phyloP scores from a whole-genome alignment of 2,329 filamentous ascomycete genomes.

The Akanthomyces uredinophilus region DNA sequence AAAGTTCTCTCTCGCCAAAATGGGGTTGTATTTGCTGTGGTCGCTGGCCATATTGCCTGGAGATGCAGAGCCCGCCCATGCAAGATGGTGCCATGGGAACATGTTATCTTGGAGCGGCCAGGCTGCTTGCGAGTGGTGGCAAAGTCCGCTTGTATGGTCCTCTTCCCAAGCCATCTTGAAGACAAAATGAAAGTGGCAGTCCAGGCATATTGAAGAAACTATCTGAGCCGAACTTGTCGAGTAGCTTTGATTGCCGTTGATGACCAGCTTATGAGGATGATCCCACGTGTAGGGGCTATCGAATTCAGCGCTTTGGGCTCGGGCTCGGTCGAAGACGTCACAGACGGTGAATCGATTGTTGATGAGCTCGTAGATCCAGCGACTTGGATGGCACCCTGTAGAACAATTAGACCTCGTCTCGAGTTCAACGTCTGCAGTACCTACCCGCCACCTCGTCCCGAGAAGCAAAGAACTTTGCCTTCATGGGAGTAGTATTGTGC shows the following conservation, averaged over 20 bases:
- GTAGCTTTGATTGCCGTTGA: slow-evolving; percentile 37
- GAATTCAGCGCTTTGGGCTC: slow-evolving; percentile 25
- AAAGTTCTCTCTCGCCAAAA: slow-evolving; percentile 33
- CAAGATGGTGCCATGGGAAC: slow-evolving; percentile 37
- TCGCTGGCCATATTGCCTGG: slow-evolving; percentile 23
- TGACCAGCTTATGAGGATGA: slow-evolving; percentile 32
- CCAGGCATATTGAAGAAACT: slow-evolving; percentile 35
- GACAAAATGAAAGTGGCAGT: slow-evolving; percentile 39
- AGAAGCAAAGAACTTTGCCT: slow-evolving; percentile 23
- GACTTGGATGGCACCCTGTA: slow-evolving; percentile 29
- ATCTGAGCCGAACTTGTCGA: slow-evolving; percentile 22
- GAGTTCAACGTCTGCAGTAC: background rate
- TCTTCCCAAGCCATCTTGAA: slow-evolving; percentile 33
- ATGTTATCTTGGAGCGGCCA: slow-evolving; percentile 32
- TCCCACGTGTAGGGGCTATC: slow-evolving; percentile 29
- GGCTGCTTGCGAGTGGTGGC: slow-evolving; percentile 26
- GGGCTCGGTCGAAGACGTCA: slow-evolving; percentile 32
- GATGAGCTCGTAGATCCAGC: slow-evolving; percentile 37
- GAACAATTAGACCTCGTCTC: slow-evolving; percentile 13
- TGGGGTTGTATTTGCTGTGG: slow-evolving; percentile 34
- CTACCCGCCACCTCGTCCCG: slow-evolving; percentile 25
- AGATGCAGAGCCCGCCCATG: slow-evolving; percentile 29
- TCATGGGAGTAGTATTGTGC: slow-evolving; percentile 29
- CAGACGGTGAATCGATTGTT: slow-evolving; percentile 33
- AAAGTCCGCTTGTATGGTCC: slow-evolving; percentile 24